Percentiles rank a stretch among this genome's conserved stretches.
phyloP scores from a whole-genome alignment of 108 stramenopile genomes.

The Pseudonitzschia multiseries region DNA sequence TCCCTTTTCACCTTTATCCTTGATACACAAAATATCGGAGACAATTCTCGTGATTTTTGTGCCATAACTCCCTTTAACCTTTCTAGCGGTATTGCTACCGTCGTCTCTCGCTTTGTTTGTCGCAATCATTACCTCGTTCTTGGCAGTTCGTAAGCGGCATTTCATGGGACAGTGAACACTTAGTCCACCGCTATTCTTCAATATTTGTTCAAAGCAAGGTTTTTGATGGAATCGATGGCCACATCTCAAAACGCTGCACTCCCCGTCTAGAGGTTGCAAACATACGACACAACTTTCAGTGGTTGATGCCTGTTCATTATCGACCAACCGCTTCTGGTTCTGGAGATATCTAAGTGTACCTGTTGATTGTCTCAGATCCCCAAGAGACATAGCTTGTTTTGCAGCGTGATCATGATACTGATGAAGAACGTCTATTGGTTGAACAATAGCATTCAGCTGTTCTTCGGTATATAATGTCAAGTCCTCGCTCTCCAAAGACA shows the following conservation, averaged over 20 bases:
- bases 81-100: constrained; percentile 36
- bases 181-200: constrained; percentile 25
- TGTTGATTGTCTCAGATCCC: constrained; percentile 48
- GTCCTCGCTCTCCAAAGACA: constrained; percentile 45
- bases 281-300: constrained; percentile 56
- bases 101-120: constrained; percentile 43
- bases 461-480: constrained; percentile 42
- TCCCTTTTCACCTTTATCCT: constrained; percentile 63
- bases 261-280: constrained; percentile 45
- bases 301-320: constrained; percentile 8
- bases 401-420: constrained; percentile 46
- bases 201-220: constrained; percentile 50
- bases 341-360: constrained; percentile 63
- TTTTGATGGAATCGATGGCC: constrained; percentile 71
- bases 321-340: constrained; percentile 37
- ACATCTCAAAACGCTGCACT: constrained; percentile 61
- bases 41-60: constrained; percentile 70
- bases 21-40: constrained; percentile 49
- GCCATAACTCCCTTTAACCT: constrained; percentile 74
- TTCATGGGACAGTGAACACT: constrained; percentile 48
- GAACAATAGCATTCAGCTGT: constrained; percentile 46
- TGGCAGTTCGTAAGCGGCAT: constrained; percentile 39
- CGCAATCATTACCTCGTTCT: constrained; percentile 54
- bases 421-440: constrained; percentile 29
- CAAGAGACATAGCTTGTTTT: constrained; percentile 59